Base-by-base conservation (phyloP, 441 rosid species). In the Aleurites moluccanus region DNA sequence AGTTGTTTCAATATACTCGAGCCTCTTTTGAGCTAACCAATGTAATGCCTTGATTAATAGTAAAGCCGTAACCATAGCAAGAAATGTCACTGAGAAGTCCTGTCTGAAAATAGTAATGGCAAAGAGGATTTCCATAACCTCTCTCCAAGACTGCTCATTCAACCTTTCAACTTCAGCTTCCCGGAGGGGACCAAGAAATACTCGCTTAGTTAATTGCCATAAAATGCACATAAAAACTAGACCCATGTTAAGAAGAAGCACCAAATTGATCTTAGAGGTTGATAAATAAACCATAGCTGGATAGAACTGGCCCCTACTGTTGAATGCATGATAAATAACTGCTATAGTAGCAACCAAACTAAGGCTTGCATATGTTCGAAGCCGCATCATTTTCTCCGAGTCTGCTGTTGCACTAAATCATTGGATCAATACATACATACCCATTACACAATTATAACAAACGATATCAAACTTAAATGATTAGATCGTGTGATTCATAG, bases 1-100 rank as follows among this genome's bases (percentile, higher is more conserved):
- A 27, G 98, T 93, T 0, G 98, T 96, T 86, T 95, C 98, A 72
- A 95, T 93, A 79, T 90, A 95, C 82, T 93, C 99, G 10, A 91
- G 94, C 83, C 99, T 88, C 85, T 91, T 93, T 81, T 95, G 98
- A 66, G 97, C 97, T 80, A 94, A 80, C 98, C 98, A 94, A 77
- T 96, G 99, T 67, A 93, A 79, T 55, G 98, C 90, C 85, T 96
- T 96, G 80, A 93, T 87, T 59, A 96, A 79, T 67, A 93, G 25
- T 66, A 95, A 80, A 30, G 90, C 86, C 0, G 94, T 90, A 49
- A 95, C 98, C 95, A 93, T 86, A 16, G 96, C 89, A 66, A 95
- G 92, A 82, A 95, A 95, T 0, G 85, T 76, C 72, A 90, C 91
- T 2, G 97, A 96, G 75, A 96, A 93, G 18, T 96, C 99, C 81